These are phyloP conservation scores for Mycena epipterygia DNA, from an alignment of 768 basidiomycete species.

Conservation along the genomic window DNA sequence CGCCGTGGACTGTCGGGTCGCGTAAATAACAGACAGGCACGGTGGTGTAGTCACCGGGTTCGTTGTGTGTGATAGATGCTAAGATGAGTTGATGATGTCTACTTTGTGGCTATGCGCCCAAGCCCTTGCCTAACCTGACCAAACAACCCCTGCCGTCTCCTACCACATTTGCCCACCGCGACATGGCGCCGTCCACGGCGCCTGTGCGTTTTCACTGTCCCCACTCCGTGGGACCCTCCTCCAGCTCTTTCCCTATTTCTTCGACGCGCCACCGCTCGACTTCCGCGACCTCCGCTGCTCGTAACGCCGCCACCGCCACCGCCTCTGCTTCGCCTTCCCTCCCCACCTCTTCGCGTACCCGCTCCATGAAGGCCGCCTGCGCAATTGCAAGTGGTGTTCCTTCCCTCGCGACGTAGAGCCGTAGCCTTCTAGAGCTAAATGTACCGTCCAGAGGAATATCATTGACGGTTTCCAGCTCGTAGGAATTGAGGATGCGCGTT, in stretches of 20 bases:
- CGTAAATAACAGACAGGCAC: too few relatives aligned
- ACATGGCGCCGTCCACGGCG: conserved; percentile 15
- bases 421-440: conserved; percentile 23
- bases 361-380: conserved; percentile 11
- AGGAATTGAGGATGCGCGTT: conserved; percentile 31
- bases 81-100: too few relatives aligned
- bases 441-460: conserved; percentile 19
- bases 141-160: too few relatives aligned
- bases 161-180: conserved; percentile 4
- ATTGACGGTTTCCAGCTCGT: conserved; percentile 31
- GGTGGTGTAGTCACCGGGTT: background rate
- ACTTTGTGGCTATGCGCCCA: too few relatives aligned
- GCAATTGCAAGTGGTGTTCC: conserved; percentile 23
- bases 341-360: background rate
- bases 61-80: too few relatives aligned
- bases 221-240: background rate
- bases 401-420: conserved; percentile 13
- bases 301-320: background rate
- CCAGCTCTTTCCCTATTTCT: background rate
- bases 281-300: conserved; percentile 10
- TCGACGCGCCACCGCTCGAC: background rate
- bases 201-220: background rate
- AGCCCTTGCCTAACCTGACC: too few relatives aligned
- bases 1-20: conserved; percentile 41
- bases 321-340: background rate